Base-by-base conservation (phyloP, 1,284 basidiomycete species). In the Tilletia caries region DNA sequence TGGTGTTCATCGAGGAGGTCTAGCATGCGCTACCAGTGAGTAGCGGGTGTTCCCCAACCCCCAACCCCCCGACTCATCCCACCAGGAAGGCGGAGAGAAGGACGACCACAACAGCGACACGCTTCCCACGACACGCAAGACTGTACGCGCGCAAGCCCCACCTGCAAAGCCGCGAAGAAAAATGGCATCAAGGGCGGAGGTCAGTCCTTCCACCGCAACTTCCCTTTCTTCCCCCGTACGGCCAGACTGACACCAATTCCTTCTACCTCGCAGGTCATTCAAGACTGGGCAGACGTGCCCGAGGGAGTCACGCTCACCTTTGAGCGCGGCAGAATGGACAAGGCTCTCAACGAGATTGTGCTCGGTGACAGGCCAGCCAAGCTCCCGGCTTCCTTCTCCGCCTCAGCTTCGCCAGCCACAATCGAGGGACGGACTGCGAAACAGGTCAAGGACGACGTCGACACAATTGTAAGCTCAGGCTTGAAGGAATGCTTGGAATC, bases 241-340 rank as follows among this genome's bases (percentile, higher is more conserved):
- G n/a, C 29, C 34, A 25, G 27, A n/a, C 58, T 62, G 58, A 62
- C 10, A 1, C 15, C 34, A 27, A 23, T 33, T 13, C 34, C 58
- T 25, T n/a, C 20, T 6, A 8, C 15, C 27, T 18, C 12, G 4
- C 32, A 62, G 58, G n/a, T 62, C 32, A 62, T 62, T 33, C 58
- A 62, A 62, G 58, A 62, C 58, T 62, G 58, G 58, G 58, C 58
- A 33, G 58, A 62, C 23, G 58, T 29, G 4, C 58, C 58, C 15
- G 58, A 62, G 32, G 33, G 33, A 34, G 23, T n/a, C 6, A 34
- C 32, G 10, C 58, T 62, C 29, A 62, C 58, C 58, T 62, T 62
- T 34, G 58, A 62, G 58, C 58, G 58, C 15, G 58, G 58, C 29
- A 33, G 58, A 3, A 62, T 62, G 58, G 58, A 62, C 58, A 62